Conservation (phyloP, 495 filamentous ascomycete genomes). For the Tuber borchii region DNA sequence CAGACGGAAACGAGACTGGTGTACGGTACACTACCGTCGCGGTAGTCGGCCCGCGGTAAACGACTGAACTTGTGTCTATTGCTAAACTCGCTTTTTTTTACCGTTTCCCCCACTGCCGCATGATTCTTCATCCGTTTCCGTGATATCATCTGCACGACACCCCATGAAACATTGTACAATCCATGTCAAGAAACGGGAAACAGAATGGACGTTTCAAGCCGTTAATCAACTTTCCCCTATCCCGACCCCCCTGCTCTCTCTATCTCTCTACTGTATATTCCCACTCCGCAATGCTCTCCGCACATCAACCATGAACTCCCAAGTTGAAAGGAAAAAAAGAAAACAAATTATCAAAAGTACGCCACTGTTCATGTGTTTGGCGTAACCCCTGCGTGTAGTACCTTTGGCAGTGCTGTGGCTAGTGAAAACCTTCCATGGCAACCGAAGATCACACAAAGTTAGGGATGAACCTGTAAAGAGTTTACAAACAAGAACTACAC, state of each 20-base stretch:
- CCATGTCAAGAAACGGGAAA: neutral
- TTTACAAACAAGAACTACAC: too few relatives aligned
- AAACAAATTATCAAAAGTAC: neutral
- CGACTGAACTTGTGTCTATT: neutral
- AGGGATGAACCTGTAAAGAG: too few relatives aligned
- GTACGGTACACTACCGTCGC: neutral
- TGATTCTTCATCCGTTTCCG: neutral
- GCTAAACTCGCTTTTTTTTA: neutral
- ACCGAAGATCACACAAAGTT: too few relatives aligned
- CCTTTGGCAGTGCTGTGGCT: too few relatives aligned
- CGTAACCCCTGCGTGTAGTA: too few relatives aligned
- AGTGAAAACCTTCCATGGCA: too few relatives aligned
- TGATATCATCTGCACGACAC: neutral
- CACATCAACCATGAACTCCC: neutral
- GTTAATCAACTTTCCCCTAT: neutral
- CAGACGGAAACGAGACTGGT: neutral
- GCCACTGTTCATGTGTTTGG: too few relatives aligned
- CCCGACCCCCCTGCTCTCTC: neutral
- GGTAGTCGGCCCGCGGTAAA: neutral
- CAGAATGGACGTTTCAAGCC: neutral
- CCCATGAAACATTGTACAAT: neutral
- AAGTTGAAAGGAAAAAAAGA: neutral
- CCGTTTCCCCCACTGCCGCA: neutral
- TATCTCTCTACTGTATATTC: neutral
- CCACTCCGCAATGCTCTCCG: neutral